Percentiles rank a stretch among this genome's conserved stretches.
Evolutionary conservation across 148 eudicot genomes (phyloP).

Genomic region (Limonium bicolor): DNA sequence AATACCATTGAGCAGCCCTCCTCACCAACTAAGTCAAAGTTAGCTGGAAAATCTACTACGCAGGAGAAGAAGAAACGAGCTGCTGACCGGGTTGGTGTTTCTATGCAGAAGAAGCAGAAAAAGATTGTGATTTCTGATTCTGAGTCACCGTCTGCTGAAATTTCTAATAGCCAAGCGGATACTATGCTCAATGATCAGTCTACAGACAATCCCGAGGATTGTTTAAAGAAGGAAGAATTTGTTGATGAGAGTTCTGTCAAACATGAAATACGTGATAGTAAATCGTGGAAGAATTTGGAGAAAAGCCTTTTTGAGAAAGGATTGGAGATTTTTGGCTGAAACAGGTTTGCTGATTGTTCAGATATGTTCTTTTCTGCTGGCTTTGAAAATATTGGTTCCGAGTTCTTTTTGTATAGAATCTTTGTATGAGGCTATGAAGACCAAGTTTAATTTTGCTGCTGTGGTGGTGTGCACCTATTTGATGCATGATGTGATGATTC

Average conservation of each 20-base stretch:
- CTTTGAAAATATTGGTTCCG: too few relatives aligned
- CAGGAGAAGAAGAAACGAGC: constrained; percentile 54
- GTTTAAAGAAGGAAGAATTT: constrained; percentile 47
- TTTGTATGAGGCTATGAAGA: too few relatives aligned
- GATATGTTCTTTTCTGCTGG: too few relatives aligned
- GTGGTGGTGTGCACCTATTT: too few relatives aligned
- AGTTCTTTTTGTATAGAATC: too few relatives aligned
- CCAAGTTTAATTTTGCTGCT: too few relatives aligned
- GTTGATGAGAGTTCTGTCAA: constrained; percentile 52
- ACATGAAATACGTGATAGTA: constrained; percentile 30
- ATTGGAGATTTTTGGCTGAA: constrained; percentile 82
- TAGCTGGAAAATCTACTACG: constrained; percentile 25
- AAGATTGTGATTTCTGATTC: constrained; percentile 41
- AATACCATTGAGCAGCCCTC: constrained; percentile 17
- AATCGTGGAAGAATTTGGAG: constrained; percentile 78
- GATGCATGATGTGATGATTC: too few relatives aligned
- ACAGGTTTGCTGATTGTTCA: constrained; percentile 54
- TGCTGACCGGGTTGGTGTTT: constrained; percentile 47
- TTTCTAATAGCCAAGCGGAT: constrained; percentile 18
- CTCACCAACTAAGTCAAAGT: constrained; percentile 22
- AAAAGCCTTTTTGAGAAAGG: constrained; percentile 86
- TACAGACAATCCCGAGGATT: constrained; percentile 18
- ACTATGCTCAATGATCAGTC: constrained; percentile 16
- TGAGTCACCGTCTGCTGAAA: constrained; percentile 31
- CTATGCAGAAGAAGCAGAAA: constrained; percentile 68